Base-by-base conservation (phyloP, 1,284 basidiomycete genomes). In the Phlebopus sp. region DNA sequence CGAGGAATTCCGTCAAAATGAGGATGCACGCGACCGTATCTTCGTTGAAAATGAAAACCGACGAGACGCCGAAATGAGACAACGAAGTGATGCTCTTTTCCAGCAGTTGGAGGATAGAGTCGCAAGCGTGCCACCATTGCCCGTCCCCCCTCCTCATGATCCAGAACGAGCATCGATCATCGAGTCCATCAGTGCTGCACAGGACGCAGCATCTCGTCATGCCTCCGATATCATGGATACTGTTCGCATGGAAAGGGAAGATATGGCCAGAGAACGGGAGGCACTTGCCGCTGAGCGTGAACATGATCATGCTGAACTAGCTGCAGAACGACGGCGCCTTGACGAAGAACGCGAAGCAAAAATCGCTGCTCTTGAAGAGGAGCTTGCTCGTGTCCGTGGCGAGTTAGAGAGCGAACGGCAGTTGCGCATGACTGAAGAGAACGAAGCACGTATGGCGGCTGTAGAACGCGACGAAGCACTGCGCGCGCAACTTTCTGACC, bases 1-100 rank as follows among this genome's bases (percentile, higher is more conserved):
- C 51, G 62, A 63, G 4, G 77, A 81, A 31, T 88, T 85, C 68
- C 74, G 77, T 13, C 69, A 69, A 1, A 76, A 78, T 53, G 87
- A 90, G 62, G 79, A 82, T 9, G 80, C 79, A 44, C 71, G 86
- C 14, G 73, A 85, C 17, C 75, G 69, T 5, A 62, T 82, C 2
- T 89, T 89, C 63, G 55, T 72, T 30, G 78, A 84, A 3, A 72
- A 72, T 41, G 82, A 89, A 56, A 71, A 68, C 1, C 71, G 76
- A 31, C 72, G 86, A 35, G 77, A 79, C 13, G 68, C 71, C 36
- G 79, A 82, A 53, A 70, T 78, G 13, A 66, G 69, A 40, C 71
- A 78, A 40, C 74, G 78, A 14, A 68, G 73, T 14, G 77, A 84
- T 2, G 71, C 68, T 11, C 67, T 84, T 13, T 72, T 75, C 62